Evolutionary conservation across 2,329 filamentous ascomycete species (phyloP).

Genomic region (Pestalotiopsis sp.): DNA sequence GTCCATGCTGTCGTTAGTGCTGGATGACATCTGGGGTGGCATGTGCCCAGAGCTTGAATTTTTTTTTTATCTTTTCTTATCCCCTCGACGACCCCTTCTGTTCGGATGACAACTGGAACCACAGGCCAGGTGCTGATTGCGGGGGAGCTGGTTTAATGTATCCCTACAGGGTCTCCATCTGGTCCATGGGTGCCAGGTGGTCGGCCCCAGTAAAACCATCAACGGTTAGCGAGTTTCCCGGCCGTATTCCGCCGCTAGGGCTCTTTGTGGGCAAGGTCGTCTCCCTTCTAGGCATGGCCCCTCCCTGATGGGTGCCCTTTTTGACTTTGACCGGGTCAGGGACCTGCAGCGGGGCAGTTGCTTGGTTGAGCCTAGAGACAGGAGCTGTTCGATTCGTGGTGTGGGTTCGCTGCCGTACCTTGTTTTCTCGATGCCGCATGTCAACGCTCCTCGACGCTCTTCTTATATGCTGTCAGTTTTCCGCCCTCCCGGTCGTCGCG

Average conservation of each 20-base stretch:
- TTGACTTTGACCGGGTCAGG: slow-evolving; percentile 1
- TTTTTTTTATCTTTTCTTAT: too few relatives aligned
- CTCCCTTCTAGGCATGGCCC: neutral
- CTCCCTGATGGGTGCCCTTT: neutral
- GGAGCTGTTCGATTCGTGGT: neutral
- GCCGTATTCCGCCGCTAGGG: slow-evolving; percentile 11
- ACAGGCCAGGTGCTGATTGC: too few relatives aligned
- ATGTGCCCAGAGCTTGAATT: too few relatives aligned
- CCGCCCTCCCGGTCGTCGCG: neutral
- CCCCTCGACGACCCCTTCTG: too few relatives aligned
- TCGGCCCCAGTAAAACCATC: too few relatives aligned
- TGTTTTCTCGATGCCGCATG: neutral
- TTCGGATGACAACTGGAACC: too few relatives aligned
- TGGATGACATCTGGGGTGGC: too few relatives aligned
- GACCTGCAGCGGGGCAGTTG: slow-evolving; percentile 4
- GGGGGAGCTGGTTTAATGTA: too few relatives aligned
- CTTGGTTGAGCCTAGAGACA: slow-evolving; percentile 2
- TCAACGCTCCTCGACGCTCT: neutral
- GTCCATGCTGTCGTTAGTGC: too few relatives aligned
- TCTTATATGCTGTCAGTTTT: slow-evolving; percentile 9
- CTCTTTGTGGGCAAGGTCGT: neutral
- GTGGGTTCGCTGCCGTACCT: neutral
- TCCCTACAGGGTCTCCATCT: too few relatives aligned
- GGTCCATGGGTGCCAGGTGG: too few relatives aligned
- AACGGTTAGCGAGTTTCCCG: neutral